Base-by-base conservation (phyloP, 768 basidiomycete species). In the Rhodotorula taiwanensis region DNA sequence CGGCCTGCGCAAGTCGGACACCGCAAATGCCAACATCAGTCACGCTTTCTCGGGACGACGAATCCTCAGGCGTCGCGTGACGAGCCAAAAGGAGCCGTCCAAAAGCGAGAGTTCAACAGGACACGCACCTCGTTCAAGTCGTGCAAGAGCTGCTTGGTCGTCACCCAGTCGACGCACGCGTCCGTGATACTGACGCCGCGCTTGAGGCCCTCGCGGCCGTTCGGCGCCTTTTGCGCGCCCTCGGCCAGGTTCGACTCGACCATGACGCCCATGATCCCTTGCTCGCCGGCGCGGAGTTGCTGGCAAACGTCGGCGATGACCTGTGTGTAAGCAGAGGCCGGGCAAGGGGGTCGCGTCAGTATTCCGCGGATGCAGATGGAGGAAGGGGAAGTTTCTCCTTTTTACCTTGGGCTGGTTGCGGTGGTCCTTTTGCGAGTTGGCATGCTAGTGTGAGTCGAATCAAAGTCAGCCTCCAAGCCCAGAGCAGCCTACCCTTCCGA, bases 401-500 rank as follows among this genome's bases (percentile, higher is more conserved):
- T n/a, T n/a, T 45, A 77, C 77, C 70, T 84, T 83, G 23, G 91
- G 85, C 76, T 95, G 93, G 77, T 93, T 94, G 73, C 83, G 82
- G 79, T 94, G 88, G 77, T 95, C 86, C 79, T 98, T 98, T 64
- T 85, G 84, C 41, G 92, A 95, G 80, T 99, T 99, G 34, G 94
- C 94, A 73, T 97, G 91, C 58, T 64, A 33, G 23, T 4, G 2
- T 9, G 36, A 10, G 10, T 10, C 36, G 36, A 39, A 39, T 9
- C 10, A 39, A 16, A 39, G 36, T 39, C 36, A 39, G 36, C 36
- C 16, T 39, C n/a, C n/a, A n/a, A n/a, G n/a, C n/a, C n/a, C n/a
- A n/a, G n/a, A n/a, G n/a, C n/a, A n/a, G n/a, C n/a, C n/a, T 31
- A 27, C 13, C 30, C n/a, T n/a, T n/a, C n/a, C n/a, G n/a, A n/a